Evolutionary conservation across 805 yeast genomes (phyloP), one percentile per base, ranked within the genome.

Genomic region (Candida germanica): DNA sequence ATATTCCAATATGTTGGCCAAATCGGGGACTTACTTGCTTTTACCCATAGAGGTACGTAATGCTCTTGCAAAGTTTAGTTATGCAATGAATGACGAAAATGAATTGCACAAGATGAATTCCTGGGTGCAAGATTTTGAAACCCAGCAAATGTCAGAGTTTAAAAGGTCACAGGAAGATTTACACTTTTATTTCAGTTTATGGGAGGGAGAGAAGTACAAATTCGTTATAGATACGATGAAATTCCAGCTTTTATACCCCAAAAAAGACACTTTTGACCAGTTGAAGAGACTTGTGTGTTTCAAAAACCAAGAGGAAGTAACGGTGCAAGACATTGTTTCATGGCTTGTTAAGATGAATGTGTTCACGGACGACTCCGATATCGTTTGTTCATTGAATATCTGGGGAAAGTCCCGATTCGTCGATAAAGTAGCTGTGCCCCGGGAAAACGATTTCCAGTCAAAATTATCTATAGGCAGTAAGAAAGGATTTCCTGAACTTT

Each of bases 181-280:
- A 18, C 49, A 51, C 10, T 28, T 54, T 5, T 53, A 40, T 26
- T 53, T 66, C 35, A 44, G 43, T 17, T 52, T 64, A 11, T 57
- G 66, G 68, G 61, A 56, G 16, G 67, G 64, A 0, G 39, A 40
- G 23, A 49, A 47, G 19, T 54, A 43, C 40, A 40, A 35, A 17
- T 43, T 44, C 28, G 34, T 60, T 1, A 42, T 66, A 3, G 58
- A 53, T 7, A 54, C 50, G 5, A 35, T 66, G 42, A 62, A 61
- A 40, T 54, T 50, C 25, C 50, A 49, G 4, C 36, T 57, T 1
- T 41, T 61, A 7, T 64, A 61, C 38, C 71, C 72, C 1, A 68
- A 64, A 40, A 48, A 53, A 2, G 20, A 21, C 3, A 15, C 42
- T 13, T 2, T 25, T 12, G 19, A 26, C 3, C 17, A 11, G 3